phyloP scores from a whole-genome alignment of 441 rosid genomes.

The Adansonia gregorii region DNA sequence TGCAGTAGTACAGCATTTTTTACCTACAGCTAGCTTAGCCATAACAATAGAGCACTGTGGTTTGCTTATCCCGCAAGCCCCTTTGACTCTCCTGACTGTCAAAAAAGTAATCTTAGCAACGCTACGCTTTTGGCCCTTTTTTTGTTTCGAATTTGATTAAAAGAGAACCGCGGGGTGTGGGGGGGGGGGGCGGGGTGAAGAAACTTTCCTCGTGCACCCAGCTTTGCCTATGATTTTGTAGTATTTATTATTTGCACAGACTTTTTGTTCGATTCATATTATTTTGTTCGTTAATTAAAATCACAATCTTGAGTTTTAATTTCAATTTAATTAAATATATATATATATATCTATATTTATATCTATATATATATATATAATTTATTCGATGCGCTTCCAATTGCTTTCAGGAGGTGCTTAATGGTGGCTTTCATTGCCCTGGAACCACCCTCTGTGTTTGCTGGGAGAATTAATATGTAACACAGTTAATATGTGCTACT shows the following conservation, averaged over 20 bases:
- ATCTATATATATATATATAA: too few species aligned
- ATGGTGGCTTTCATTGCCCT: background rate
- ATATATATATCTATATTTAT: too few species aligned
- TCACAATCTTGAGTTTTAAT: background rate
- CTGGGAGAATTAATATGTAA: background rate
- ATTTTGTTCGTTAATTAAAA: background rate
- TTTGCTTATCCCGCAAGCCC: conserved; percentile 17
- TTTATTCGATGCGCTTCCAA: too few species aligned
- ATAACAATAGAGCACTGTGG: background rate
- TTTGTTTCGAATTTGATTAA: background rate
- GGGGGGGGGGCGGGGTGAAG: too few species aligned
- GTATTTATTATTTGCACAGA: background rate
- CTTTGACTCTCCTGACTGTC: background rate
- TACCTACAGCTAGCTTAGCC: too few species aligned
- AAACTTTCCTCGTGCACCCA: conserved; percentile 2
- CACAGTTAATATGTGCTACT: too few species aligned
- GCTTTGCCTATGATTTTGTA: background rate
- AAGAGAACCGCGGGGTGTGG: background rate
- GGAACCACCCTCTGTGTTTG: background rate
- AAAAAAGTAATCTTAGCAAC: background rate
- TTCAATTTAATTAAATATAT: too few species aligned
- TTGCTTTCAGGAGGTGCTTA: background rate
- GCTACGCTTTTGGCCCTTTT: background rate
- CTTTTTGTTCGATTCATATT: background rate
- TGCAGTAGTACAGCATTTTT: too few species aligned